A percentile compares a stretch with the other conserved stretches of the same genome.
These are phyloP conservation scores for Leccinum disarticulatum DNA, from an alignment of 768 basidiomycete genomes.

Conservation along the genomic window DNA sequence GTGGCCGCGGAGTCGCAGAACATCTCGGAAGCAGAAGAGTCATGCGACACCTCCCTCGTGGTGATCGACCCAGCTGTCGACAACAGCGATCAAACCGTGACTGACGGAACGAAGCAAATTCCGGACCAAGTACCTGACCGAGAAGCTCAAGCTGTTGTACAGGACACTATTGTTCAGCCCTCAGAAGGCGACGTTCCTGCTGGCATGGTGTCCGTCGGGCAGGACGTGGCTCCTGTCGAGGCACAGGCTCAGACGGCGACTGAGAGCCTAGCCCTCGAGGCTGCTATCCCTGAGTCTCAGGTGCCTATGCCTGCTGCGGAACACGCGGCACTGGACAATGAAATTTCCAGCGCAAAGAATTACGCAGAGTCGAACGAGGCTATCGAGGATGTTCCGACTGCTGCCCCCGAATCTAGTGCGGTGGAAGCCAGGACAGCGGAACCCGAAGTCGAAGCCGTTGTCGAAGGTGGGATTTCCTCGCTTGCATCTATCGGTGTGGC, in stretches of 20 bases:
- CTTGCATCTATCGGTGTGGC: not conserved
- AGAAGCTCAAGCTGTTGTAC: constrained; percentile 2
- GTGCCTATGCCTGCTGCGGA: constrained; percentile 1
- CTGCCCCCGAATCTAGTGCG: not conserved
- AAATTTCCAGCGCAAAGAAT: not conserved
- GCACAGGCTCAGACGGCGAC: constrained; percentile 4
- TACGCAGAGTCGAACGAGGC: not conserved
- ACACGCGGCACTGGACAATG: constrained; percentile 2
- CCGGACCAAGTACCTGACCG: constrained; percentile 6
- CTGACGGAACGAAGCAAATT: constrained; percentile 1
- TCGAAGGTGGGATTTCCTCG: not conserved
- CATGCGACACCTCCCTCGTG: not conserved
- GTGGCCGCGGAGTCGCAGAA: constrained; percentile 9
- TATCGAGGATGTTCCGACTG: not conserved
- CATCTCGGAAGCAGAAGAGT: not conserved
- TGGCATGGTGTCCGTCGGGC: not conserved
- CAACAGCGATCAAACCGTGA: not conserved
- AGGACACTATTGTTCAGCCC: not conserved
- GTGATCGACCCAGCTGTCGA: not conserved
- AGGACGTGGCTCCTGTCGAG: not conserved
- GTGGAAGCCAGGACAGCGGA: constrained; percentile 1
- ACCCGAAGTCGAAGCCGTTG: not conserved
- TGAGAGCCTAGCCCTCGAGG: not conserved
- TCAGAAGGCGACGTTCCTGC: not conserved
- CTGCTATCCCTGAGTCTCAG: not conserved